These are phyloP conservation scores for Abortiporus biennis DNA, from an alignment of 1,284 basidiomycete genomes.

Conservation along the genomic window DNA sequence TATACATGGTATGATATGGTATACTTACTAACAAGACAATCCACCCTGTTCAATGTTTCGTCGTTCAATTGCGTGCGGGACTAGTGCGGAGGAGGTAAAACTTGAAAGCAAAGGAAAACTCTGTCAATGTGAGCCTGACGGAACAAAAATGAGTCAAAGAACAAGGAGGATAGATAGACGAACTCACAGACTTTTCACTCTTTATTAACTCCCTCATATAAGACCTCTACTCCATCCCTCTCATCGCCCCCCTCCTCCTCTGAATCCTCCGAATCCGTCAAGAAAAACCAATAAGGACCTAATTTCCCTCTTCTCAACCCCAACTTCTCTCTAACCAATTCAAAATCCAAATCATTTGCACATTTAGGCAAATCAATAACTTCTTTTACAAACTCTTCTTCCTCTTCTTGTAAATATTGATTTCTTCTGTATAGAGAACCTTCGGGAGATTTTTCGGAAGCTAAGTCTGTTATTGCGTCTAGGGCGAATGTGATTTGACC, in stretches of 20 bases:
- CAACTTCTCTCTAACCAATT: slow-evolving; percentile 12
- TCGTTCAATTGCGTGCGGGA: no score
- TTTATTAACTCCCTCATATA: slow-evolving; percentile 9
- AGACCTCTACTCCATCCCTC: slow-evolving; percentile 4
- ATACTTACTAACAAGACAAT: no score
- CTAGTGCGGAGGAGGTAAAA: no score
- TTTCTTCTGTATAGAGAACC: slow-evolving; percentile 7
- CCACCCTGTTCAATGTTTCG: no score
- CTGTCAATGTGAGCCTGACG: no score
- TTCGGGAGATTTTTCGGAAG: slow-evolving; percentile 11
- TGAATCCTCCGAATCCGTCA: slow-evolving; percentile 11
- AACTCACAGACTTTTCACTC: no score
- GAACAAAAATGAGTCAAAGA: no score
- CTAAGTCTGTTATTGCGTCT: slow-evolving; percentile 12
- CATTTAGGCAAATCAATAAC: slow-evolving; percentile 26
- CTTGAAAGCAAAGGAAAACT: no score
- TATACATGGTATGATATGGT: no score
- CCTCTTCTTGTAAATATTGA: slow-evolving; percentile 14
- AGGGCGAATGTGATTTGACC: slow-evolving; percentile 11
- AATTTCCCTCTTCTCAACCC: slow-evolving; percentile 8
- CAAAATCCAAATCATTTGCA: slow-evolving; percentile 14
- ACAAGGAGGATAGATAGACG: no score
- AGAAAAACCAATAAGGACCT: slow-evolving; percentile 15
- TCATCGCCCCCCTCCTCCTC: slow-evolving; percentile 9
- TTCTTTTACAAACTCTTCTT: slow-evolving; percentile 27